Evolutionary conservation across 441 rosid genomes (phyloP).

Genomic region (Kokia cookei): DNA sequence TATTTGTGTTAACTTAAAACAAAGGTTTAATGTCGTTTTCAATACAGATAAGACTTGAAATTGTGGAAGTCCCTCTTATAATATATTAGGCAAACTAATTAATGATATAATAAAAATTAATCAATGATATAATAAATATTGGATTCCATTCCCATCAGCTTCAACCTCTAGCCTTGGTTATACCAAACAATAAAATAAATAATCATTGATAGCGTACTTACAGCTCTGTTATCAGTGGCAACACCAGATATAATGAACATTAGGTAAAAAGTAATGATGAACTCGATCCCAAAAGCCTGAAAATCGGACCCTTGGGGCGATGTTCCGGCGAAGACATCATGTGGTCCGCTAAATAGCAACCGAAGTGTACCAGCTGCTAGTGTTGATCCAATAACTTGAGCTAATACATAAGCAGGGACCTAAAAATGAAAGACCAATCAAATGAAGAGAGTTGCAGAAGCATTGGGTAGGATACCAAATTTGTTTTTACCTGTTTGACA

Average conservation of each 20-base stretch:
- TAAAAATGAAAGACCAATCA: slow-evolving; percentile 5
- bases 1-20: neutral
- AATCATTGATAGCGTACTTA: slow-evolving; percentile 18
- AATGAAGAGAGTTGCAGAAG: neutral
- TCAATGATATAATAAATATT: neutral
- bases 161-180: too few relatives aligned
- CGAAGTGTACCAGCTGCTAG: slow-evolving; percentile 76
- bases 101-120: neutral
- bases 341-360: slow-evolving; percentile 50
- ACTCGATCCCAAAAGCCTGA: slow-evolving; percentile 78
- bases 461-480: neutral
- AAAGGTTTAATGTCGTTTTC: neutral
- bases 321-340: slow-evolving; percentile 69
- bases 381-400: slow-evolving; percentile 70
- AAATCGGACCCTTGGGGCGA: slow-evolving; percentile 55
- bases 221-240: slow-evolving; percentile 89
- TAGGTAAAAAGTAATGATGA: slow-evolving; percentile 89
- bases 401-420: slow-evolving; percentile 71
- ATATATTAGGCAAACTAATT: neutral
- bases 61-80: neutral
- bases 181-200: too few relatives aligned
- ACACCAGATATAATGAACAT: slow-evolving; percentile 86
- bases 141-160: too few relatives aligned
- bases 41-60: neutral
- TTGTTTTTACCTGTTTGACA: slow-evolving; percentile 48